These are phyloP conservation scores for Colletotrichum ledebouriae DNA, from an alignment of 2,329 filamentous ascomycete species.

Conservation along the genomic window DNA sequence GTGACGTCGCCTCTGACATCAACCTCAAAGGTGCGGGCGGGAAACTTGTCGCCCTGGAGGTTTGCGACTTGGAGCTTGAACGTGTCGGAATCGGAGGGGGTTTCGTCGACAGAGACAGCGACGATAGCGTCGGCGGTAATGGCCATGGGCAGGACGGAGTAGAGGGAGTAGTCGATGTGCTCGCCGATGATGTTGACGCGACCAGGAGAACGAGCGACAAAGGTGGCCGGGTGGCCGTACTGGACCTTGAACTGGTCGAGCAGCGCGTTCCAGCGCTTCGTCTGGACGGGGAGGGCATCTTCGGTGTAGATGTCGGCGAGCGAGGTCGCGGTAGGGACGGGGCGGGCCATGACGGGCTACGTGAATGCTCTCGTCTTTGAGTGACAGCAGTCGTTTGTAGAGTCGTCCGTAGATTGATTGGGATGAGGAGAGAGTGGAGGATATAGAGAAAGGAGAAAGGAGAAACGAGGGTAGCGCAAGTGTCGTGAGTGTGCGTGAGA, in stretches of 20 bases:
- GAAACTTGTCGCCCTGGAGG: slow-evolving; percentile 80
- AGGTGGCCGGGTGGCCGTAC: slow-evolving; percentile 80
- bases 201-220: slow-evolving; percentile 90
- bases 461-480: not conserved
- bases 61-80: slow-evolving; percentile 85
- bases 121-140: slow-evolving; percentile 92
- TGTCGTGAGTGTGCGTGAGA: slow-evolving; percentile 1
- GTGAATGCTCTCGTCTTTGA: slow-evolving; percentile 17
- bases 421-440: not conserved
- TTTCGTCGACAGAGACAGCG: slow-evolving; percentile 74
- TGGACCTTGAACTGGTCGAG: slow-evolving; percentile 76
- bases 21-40: slow-evolving; percentile 80
- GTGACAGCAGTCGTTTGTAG: slow-evolving; percentile 7
- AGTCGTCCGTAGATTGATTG: not conserved
- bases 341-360: slow-evolving; percentile 61
- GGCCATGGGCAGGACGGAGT: slow-evolving; percentile 95
- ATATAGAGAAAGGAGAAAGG: not conserved
- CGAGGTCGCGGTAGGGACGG: slow-evolving; percentile 80
- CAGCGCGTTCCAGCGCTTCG: slow-evolving; percentile 80
- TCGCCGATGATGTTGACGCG: slow-evolving; percentile 99
- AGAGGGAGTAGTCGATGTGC: slow-evolving; percentile 98
- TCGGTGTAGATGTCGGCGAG: slow-evolving; percentile 87
- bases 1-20: slow-evolving; percentile 73
- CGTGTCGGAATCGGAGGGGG: slow-evolving; percentile 63
- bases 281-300: slow-evolving; percentile 76